A percentile compares a stretch with the other conserved stretches of the same genome.
These are phyloP conservation scores for Cladorrhinum sp. DNA, from an alignment of 2,329 filamentous ascomycete genomes.

Conservation along the genomic window DNA sequence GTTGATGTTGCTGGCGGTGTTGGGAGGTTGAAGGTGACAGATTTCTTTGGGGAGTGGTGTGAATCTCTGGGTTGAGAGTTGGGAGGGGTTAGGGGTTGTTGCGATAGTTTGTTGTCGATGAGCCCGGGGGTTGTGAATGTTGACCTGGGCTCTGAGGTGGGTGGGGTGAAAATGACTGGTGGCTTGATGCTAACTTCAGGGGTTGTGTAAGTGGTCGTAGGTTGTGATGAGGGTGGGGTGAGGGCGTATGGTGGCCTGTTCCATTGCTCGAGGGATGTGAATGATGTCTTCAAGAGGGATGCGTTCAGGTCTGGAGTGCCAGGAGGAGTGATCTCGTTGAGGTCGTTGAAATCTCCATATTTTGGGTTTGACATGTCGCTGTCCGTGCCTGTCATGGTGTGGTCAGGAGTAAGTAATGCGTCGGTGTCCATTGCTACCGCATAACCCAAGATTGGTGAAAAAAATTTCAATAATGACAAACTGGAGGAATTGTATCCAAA, in stretches of 20 bases:
- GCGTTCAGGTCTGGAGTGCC: not conserved
- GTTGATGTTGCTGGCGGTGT: not conserved
- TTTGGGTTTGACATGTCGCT: not conserved
- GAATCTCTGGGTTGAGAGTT: not conserved
- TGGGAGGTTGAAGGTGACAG: not conserved
- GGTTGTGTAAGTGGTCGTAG: not conserved
- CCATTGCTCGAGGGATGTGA: not conserved
- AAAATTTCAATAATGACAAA: no score
- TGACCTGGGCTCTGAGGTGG: not conserved
- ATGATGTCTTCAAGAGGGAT: not conserved
- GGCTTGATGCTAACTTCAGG: not conserved
- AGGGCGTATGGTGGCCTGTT: not conserved
- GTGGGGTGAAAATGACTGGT: not conserved
- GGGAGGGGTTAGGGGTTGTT: not conserved
- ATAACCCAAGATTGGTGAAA: not conserved
- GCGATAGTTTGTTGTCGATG: not conserved
- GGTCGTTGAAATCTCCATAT: not conserved
- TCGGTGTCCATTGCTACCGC: not conserved
- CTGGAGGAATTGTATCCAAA: not conserved
- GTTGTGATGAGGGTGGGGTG: not conserved
- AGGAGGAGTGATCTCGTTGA: not conserved
- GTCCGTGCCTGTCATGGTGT: not conserved
- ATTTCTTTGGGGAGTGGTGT: not conserved
- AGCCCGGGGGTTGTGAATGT: not conserved
- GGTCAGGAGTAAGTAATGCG: not conserved